Evolutionary conservation across 2,329 filamentous ascomycete species (phyloP), one percentile per base, ranked within the genome.

Genomic region (Penicillium palitans): DNA sequence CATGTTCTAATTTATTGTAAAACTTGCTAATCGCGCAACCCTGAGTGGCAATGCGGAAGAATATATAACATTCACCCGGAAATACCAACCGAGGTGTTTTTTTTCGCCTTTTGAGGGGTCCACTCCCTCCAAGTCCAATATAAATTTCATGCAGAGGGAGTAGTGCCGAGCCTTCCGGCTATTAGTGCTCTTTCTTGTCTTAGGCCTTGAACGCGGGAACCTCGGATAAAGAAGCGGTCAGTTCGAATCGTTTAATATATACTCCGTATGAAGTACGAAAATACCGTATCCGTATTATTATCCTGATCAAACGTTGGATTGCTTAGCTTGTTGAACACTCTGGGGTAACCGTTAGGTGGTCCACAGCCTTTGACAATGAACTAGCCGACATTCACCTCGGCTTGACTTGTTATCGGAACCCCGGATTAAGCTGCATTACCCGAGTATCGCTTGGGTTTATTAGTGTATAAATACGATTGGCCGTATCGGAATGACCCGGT

Each of bases 111-210:
- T 10, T 39, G 10, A 35, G 17, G 7, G 42, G 41, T 57, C 55
- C 55, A 57, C 55, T 54, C 13, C 9, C 21, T 25, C 27, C 17
- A 24, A 44, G 31, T 21, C 31, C 47, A 57, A 57, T 53, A 53
- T 57, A 47, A 57, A n/a, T 56, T 33, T 52, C n/a, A 57, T 57
- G 55, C 55, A 57, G 17, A 29, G 29, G 41, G 35, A 42, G 52
- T 40, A 52, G 25, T 25, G 33, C 48, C 55, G 46, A 41, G 41
- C 41, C 5, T 33, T 57, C 55, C n/a, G 55, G 29, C 29, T 31
- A 4, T 52, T 52, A 52, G 50, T 48, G 41, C 9, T 27, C 17
- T 25, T 46, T 54, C 24, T 40, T n/a, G 29, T 29, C 10, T 48
- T 40, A 13, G 2, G 4, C 8, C 19, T n/a, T 5, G 37, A 19